Conservation (phyloP, 345 rosid species). For the Eucalyptus sp. region DNA sequence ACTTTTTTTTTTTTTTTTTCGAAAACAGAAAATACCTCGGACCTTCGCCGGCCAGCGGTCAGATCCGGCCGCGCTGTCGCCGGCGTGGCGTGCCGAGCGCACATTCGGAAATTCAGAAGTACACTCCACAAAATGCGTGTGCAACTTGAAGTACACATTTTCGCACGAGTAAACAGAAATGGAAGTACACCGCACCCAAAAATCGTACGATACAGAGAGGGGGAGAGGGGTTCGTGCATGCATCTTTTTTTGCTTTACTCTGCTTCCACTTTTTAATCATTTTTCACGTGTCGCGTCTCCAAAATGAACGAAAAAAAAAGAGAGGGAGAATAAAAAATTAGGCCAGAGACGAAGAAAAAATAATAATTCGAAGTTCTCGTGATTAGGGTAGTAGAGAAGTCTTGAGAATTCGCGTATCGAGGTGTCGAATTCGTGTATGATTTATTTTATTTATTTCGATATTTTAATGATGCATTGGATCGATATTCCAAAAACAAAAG, state of each 20-base stretch:
- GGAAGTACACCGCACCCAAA: background rate
- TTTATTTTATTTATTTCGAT: too few species aligned
- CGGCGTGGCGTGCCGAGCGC: background rate
- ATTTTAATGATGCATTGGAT: too few species aligned
- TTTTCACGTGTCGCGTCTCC: background rate
- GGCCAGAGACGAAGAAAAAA: background rate
- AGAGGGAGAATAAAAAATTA: background rate
- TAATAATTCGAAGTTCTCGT: background rate
- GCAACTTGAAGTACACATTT: background rate
- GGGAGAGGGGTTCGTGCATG: background rate
- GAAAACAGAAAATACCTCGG: too few species aligned
- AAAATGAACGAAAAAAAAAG: background rate
- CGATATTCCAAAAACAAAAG: too few species aligned
- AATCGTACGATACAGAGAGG: background rate
- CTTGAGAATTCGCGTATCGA: background rate
- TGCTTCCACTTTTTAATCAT: background rate
- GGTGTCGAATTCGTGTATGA: too few species aligned
- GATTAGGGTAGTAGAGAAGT: too few species aligned
- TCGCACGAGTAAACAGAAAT: background rate
- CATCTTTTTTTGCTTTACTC: background rate
- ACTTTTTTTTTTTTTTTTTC: accelerated
- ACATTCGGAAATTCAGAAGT: background rate
- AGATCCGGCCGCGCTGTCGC: too few species aligned
- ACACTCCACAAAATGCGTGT: accelerated
- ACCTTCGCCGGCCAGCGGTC: background rate